Base-by-base conservation (phyloP, 495 filamentous ascomycete genomes). In the Podospora anserina region DNA sequence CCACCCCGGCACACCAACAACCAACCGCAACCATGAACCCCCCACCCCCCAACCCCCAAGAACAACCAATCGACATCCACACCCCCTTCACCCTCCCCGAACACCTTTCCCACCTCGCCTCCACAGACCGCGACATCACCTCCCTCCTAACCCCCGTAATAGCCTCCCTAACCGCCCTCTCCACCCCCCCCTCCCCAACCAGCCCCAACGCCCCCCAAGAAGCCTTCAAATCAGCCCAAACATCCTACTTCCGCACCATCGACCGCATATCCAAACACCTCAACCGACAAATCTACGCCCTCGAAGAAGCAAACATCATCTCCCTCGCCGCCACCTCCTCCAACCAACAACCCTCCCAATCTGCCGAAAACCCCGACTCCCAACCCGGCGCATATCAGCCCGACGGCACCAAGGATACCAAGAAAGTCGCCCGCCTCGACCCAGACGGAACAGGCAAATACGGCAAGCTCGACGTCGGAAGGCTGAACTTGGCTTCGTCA, bases 401-500 rank as follows among this genome's bases (percentile, higher is more conserved):
- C 64, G 54, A 61, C 68, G 67, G 49, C 63, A 61, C 64, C 23
- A 20, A 54, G 20, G 62, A 20, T 15, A 19, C n/a, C 28, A 2
- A 44, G 3, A 28, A 65, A 9, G 49, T 13, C 23, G 68, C 62
- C 69, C 70, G 69, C 71, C 65, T 83, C 32, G 75, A 80, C 53
- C 82, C 79, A 0, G 80, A 85, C 70, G 79, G 85, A 66, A 81
- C 84, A 64, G 86, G 86, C 9, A 82, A 85, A 63, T 80, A 89
- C 19, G 89, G 89, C 3, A 79, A 80, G 28, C 78, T 94, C 59
- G 93, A 97, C 77, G 87, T 95, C 16, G 92, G 92, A 63, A 90
- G 88, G 87, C 79, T 97, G 73, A 97, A 97, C 72, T 90, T 90
- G 78, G 86, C 91, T 67, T 90, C 89, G 68, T 88, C 90, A 70